Base-by-base conservation (phyloP, 1,284 basidiomycete species). In the Irpex sp. region DNA sequence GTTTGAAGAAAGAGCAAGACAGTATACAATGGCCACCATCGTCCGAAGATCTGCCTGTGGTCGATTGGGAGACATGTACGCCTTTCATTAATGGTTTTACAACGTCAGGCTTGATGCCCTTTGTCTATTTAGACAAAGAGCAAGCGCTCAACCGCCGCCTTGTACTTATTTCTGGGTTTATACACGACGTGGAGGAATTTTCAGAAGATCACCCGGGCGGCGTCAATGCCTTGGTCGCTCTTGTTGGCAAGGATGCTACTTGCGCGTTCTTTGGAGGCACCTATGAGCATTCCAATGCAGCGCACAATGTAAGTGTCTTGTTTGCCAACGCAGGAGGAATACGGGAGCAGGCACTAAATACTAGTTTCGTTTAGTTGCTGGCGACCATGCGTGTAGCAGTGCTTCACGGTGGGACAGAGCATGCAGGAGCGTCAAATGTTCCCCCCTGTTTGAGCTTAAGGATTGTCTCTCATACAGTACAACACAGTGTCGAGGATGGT, bases 261-360 rank as follows among this genome's bases (percentile, higher is more conserved):
- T 82, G 86, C 0, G 84, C 91, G 3, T 94, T 94, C 78, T 92
- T 92, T 72, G 93, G 93, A 6, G 93, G 93, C 55, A 80, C 90
- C 9, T 93, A 94, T 76, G 84, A 87, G 59, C 92, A 94, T 74
- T 92, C 90, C 26, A 91, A 92, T 74, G 93, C 91, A n/a, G 93
- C 93, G 13, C 89, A 92, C 75, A 90, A 90, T 70, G 87, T 89
- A 71, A 64, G 86, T 76, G 57, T 31, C 19, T 15, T 26, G 26
- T 26, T 26, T 26, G 26, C 26, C 26, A 26, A 26, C 26, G 26
- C 26, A 26, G 26, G 26, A 26, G 26, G 26, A 26, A 26, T 26
- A 26, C 26, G 26, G 3, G 26, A 26, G 26, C 26, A 26, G 26
- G 26, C 26, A 26, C 26, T 26, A 26, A 26, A 40, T n/a, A 15